Percentiles rank a stretch among this genome's conserved stretches.
Conservation (phyloP, 2,329 filamentous ascomycete species). For the Colletotrichum ledebouriae region DNA sequence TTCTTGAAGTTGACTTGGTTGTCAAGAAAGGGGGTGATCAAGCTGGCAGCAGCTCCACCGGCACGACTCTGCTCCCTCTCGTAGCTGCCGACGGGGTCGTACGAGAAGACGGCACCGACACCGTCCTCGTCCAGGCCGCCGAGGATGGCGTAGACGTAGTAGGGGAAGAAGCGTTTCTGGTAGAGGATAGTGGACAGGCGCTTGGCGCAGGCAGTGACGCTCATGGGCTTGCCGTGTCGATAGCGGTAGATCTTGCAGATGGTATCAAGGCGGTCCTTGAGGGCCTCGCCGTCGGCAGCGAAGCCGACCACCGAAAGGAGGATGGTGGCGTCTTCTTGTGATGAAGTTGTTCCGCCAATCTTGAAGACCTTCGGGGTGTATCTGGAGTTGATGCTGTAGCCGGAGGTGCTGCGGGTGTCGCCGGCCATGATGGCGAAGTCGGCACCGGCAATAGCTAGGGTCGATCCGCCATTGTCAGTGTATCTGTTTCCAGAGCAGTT, state of each 20-base stretch:
- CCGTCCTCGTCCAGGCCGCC: constrained; percentile 96
- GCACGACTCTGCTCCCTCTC: constrained; percentile 97
- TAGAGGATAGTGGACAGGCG: constrained; percentile 96
- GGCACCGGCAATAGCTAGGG: constrained; percentile 91
- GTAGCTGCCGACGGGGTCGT: constrained; percentile 98
- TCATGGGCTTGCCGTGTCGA: constrained; percentile 97
- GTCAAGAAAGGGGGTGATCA: constrained; percentile 99
- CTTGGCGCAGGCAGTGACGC: constrained; percentile 93
- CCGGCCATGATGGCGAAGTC: constrained; percentile 98
- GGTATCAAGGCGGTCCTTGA: constrained; percentile 93
- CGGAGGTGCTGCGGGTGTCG: constrained; percentile 94
- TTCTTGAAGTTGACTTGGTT: constrained; percentile 99
- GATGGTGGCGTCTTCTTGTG: constrained; percentile 87
- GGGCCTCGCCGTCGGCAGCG: constrained; percentile 91
- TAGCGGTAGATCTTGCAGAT: constrained; percentile 99
- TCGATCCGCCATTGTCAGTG: constrained; percentile 97
- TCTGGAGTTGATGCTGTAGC: constrained; percentile 99
- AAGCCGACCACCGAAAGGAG: constrained; percentile 96
- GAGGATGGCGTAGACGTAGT: constrained; percentile 96
- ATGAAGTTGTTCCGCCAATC: constrained; percentile 90
- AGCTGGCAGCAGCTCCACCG: constrained; percentile 88
- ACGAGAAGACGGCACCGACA: constrained; percentile 93
- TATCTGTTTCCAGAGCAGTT: constrained; percentile 70
- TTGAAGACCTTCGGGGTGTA: constrained; percentile 97
- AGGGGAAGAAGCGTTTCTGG: constrained; percentile 98